Evolutionary conservation across 352 stramenopile genomes (phyloP).

Genomic region (Globisporangium paddicum): DNA sequence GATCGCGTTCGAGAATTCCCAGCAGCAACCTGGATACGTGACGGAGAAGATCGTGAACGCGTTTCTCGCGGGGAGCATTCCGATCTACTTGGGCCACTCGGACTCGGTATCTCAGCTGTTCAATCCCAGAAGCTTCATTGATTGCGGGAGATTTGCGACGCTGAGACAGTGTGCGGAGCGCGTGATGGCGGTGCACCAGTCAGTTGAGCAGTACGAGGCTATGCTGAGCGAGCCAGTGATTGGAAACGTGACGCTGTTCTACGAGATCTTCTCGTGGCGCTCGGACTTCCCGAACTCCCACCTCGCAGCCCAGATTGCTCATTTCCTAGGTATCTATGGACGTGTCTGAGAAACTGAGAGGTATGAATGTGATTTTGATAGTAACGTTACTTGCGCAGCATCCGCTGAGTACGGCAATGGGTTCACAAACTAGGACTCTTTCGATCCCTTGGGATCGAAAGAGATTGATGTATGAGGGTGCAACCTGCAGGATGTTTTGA

Average conservation of each 20-base stretch:
- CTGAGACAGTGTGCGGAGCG: constrained; percentile 29
- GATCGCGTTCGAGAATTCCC: constrained; percentile 64
- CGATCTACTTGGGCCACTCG: constrained; percentile 55
- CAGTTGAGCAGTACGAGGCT: constrained; percentile 23
- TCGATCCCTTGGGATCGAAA: no score
- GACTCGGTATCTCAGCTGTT: constrained; percentile 31
- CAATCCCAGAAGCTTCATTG: constrained; percentile 46
- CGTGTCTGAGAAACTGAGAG: no score
- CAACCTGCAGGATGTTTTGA: no score
- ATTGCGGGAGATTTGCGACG: constrained; percentile 35
- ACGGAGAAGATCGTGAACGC: constrained; percentile 65
- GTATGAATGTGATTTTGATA: no score
- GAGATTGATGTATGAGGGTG: no score
- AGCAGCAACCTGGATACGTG: constrained; percentile 36
- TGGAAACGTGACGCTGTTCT: constrained; percentile 24
- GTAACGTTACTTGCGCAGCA: no score
- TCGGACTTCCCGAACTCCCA: neutral
- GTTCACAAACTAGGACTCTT: no score
- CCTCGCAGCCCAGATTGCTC: neutral
- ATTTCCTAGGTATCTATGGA: no score
- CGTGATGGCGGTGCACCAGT: constrained; percentile 36
- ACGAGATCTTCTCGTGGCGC: constrained; percentile 7
- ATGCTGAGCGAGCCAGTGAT: constrained; percentile 30
- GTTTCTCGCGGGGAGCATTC: constrained; percentile 52
- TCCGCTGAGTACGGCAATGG: no score